phyloP scores from a whole-genome alignment of 2,329 filamentous ascomycete genomes.

The Aurifilum marmelostoma region DNA sequence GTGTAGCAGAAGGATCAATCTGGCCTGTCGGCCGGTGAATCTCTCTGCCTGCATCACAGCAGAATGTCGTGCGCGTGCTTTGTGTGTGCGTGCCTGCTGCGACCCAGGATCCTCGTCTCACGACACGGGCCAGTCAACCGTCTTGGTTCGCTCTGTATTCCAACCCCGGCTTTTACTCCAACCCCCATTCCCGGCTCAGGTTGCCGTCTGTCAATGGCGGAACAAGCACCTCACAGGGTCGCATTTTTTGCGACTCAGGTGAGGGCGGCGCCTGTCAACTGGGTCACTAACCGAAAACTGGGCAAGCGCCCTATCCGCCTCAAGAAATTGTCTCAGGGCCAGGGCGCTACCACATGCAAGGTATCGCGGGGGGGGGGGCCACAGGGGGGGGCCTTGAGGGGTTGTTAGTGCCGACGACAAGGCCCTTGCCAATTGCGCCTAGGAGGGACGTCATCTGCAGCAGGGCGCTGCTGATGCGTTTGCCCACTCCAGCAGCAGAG shows the following conservation, averaged over 20 bases:
- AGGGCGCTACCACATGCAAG: neutral
- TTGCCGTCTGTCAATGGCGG: neutral
- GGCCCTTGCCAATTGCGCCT: neutral
- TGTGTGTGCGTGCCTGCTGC: neutral
- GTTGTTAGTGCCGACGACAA: neutral
- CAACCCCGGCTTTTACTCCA: neutral
- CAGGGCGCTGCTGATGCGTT: neutral
- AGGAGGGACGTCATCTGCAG: slow-evolving; percentile 21
- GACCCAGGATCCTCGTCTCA: neutral
- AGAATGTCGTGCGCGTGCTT: neutral
- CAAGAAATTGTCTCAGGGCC: slow-evolving; percentile 11
- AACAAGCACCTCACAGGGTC: neutral
- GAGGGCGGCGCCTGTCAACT: neutral
- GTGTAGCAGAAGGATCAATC: neutral
- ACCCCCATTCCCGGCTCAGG: slow-evolving; percentile 1
- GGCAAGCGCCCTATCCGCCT: slow-evolving; percentile 19
- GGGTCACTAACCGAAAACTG: neutral
- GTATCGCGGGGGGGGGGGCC: neutral
- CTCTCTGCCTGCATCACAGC: neutral
- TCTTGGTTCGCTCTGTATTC: neutral
- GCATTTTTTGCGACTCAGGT: slow-evolving; percentile 10
- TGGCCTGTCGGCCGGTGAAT: neutral
- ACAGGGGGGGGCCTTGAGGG: neutral
- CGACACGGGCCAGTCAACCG: neutral
- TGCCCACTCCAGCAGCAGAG: neutral